Conservation (phyloP, 805 yeast species). For the Saccharomycopsis sp. region DNA sequence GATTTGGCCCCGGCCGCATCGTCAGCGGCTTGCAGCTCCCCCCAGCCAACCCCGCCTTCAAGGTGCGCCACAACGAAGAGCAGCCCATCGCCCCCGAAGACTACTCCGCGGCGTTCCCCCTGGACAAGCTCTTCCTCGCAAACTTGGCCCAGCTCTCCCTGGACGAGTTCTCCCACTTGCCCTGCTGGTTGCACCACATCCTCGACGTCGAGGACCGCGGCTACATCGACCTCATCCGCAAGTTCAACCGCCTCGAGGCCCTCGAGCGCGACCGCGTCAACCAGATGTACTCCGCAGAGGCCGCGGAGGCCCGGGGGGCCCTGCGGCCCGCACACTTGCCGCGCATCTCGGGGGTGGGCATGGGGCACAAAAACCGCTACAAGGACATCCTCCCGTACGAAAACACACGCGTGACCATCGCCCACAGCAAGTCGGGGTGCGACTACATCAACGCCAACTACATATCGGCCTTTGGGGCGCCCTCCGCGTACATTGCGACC, state of each 20-base stretch:
- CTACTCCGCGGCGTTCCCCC: not conserved
- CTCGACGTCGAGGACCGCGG: conserved; percentile 18
- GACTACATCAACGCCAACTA: conserved; percentile 89
- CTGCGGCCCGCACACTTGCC: too few relatives aligned
- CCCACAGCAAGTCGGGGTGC: conserved; percentile 27
- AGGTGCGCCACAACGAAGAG: conserved; percentile 51
- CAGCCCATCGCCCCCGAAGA: conserved; percentile 24
- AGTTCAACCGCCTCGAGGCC: conserved; percentile 61
- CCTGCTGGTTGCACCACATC: conserved; percentile 45
- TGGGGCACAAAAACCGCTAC: conserved; percentile 77
- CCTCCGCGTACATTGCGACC: conserved; percentile 64
- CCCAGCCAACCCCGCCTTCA: conserved; percentile 34
- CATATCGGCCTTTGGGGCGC: conserved; percentile 37
- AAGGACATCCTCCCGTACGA: conserved; percentile 85
- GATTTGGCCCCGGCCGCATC: conserved; percentile 6
- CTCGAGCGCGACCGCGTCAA: conserved; percentile 64
- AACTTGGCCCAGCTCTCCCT: conserved; percentile 21
- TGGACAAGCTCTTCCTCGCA: not conserved
- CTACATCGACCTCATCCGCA: conserved; percentile 30
- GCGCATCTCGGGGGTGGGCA: conserved; percentile 77
- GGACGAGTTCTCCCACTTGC: conserved; percentile 31
- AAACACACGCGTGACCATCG: conserved; percentile 69
- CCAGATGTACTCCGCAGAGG: conserved; percentile 22
- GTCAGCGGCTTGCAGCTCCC: conserved; percentile 51
- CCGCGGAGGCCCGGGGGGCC: conserved; percentile 9